These are phyloP conservation scores for Lathyrus oleraceus DNA, from an alignment of 306 rosid species.

Conservation along the genomic window DNA sequence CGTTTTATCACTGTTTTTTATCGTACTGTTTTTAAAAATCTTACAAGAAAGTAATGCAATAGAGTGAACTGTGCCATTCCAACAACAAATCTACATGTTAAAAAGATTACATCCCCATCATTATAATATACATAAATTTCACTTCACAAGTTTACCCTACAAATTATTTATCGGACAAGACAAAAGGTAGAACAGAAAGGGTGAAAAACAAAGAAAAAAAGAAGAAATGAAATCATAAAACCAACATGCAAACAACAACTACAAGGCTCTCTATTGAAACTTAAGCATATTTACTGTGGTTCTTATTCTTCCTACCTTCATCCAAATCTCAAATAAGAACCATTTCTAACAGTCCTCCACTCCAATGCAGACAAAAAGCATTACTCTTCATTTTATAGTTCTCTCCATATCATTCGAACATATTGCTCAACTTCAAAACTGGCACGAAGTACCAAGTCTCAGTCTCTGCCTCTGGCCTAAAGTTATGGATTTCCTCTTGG, in stretches of 20 bases:
- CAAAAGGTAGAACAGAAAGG: conserved; percentile 31
- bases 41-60: background rate
- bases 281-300: conserved; percentile 66
- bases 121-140: conserved; percentile 57
- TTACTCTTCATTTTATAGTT: conserved; percentile 42
- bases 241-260: conserved; percentile 68
- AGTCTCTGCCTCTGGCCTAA: conserved; percentile 84
- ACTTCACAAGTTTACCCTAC: conserved; percentile 55
- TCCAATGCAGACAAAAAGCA: conserved; percentile 48
- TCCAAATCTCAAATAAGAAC: conserved; percentile 49
- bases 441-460: conserved; percentile 99
- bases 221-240: conserved; percentile 30
- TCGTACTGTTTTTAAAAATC: too few relatives aligned
- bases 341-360: conserved; percentile 49
- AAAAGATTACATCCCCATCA: conserved; percentile 22
- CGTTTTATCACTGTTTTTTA: too few relatives aligned
- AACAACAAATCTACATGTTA: background rate
- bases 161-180: conserved; percentile 80
- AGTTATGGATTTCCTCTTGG: conserved; percentile 62
- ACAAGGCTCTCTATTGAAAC: conserved; percentile 38
- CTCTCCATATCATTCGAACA: conserved; percentile 39
- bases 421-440: conserved; percentile 75
- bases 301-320: conserved; percentile 44
- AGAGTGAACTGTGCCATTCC: background rate
- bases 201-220: conserved; percentile 14